These are phyloP conservation scores for Starmera quercuum DNA, from an alignment of 805 yeast genomes.

Conservation along the genomic window DNA sequence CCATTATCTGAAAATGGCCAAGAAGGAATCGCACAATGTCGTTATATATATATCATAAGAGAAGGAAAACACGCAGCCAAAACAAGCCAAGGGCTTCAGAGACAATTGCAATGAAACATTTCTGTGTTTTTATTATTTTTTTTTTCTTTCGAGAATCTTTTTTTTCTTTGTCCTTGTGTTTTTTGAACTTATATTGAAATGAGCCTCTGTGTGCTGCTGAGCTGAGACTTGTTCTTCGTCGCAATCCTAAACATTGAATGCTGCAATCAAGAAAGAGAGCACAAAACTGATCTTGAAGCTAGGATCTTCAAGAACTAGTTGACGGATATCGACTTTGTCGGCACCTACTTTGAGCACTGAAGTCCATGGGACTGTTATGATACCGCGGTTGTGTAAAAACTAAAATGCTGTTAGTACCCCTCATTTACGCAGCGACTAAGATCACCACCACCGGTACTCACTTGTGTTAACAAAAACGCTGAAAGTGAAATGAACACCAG, in stretches of 20 bases:
- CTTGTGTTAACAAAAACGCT: constrained; percentile 25
- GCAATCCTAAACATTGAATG: constrained; percentile 41
- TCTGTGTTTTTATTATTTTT: background rate
- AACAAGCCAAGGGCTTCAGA: too few species aligned
- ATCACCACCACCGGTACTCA: constrained; percentile 2
- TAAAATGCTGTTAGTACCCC: too few species aligned
- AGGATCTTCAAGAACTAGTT: constrained; percentile 48
- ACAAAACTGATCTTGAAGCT: constrained; percentile 54
- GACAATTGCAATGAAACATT: background rate
- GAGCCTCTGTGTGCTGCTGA: too few species aligned
- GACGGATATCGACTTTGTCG: constrained; percentile 36
- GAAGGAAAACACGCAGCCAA: too few species aligned
- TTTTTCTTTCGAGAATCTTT: background rate
- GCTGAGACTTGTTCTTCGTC: too few species aligned
- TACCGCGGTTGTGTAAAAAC: constrained; percentile 49
- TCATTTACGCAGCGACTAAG: too few species aligned
- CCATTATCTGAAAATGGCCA: background rate
- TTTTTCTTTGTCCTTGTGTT: too few species aligned
- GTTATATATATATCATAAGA: too few species aligned
- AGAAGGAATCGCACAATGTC: too few species aligned
- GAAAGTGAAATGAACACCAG: constrained; percentile 44
- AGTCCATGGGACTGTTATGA: constrained; percentile 37
- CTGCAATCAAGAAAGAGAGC: constrained; percentile 50
- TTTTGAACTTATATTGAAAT: too few species aligned
- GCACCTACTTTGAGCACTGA: constrained; percentile 28